These are phyloP conservation scores for Quercus lobata DNA, from an alignment of 331 rosid species.

Conservation along the genomic window DNA sequence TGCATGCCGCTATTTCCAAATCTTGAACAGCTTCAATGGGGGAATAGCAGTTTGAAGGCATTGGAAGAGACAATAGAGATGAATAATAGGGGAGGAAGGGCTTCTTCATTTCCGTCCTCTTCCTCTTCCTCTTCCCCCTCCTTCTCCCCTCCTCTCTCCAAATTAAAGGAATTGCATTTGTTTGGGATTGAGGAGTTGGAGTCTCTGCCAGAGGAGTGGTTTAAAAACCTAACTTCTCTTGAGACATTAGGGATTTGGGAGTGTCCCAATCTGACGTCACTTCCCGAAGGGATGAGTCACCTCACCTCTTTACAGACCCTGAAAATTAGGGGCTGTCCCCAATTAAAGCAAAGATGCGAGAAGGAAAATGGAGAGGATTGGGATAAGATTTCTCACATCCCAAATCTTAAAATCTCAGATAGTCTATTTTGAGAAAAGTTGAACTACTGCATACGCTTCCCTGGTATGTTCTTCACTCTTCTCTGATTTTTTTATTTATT, in stretches of 20 bases:
- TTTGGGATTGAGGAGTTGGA: rapidly evolving
- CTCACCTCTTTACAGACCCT: neutral
- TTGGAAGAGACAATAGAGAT: neutral
- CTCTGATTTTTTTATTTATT: too few relatives aligned
- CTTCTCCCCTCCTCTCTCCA: constrained; percentile 1
- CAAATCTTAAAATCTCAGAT: rapidly evolving
- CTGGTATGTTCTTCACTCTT: too few relatives aligned
- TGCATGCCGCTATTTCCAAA: constrained; percentile 6
- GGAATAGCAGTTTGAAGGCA: neutral
- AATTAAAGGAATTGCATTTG: neutral
- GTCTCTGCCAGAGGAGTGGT: neutral
- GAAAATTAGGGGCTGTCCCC: rapidly evolving
- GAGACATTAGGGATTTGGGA: neutral
- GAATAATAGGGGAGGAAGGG: neutral
- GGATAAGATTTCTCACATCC: too few relatives aligned
- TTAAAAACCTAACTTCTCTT: constrained; percentile 13
- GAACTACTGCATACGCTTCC: too few relatives aligned
- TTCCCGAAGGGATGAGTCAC: too few relatives aligned
- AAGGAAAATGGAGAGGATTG: too few relatives aligned
- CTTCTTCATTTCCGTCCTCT: neutral
- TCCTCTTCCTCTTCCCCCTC: neutral
- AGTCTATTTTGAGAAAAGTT: too few relatives aligned
- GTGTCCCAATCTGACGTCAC: too few relatives aligned
- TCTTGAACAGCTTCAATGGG: too few relatives aligned
- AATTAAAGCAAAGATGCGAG: too few relatives aligned